Evolutionary conservation across 257 asterid genomes (phyloP), one percentile per base, ranked within the genome.

Genomic region (Forsythia viridissima): DNA sequence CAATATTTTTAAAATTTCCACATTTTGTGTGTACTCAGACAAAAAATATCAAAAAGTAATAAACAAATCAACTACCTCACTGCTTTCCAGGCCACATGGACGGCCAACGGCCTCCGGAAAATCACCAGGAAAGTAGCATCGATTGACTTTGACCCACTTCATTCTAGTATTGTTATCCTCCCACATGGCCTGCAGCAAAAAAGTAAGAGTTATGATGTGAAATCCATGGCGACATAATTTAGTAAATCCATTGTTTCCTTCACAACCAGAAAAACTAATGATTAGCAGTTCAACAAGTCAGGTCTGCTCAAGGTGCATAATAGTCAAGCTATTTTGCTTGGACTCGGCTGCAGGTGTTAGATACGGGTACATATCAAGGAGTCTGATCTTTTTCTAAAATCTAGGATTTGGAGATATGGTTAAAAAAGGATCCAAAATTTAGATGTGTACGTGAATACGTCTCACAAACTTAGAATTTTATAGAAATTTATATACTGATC

Each of bases 31-130:
- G 34, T 30, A 30, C 34, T 30, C 2, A 1, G 34, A 30, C 34
- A 30, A 30, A 30, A 30, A 5, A n/a, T 7, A 16, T 51, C 59
- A 11, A 0, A 6, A 72, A 63, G 48, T 21, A 63, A 20, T 7
- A 57, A 44, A 76, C 15, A 6, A 46, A 71, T 15, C 43, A 59
- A 77, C 82, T 84, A 96, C 99, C 99, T 96, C 99, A 73, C 84
- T 86, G 85, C 87, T 89, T 82, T 91, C 97, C 77, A 91, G 88
- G 85, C 97, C 90, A 75, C 97, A 90, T 61, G 99, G 98, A 73
- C 96, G 96, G 75, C 97, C 98, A 77, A 93, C 95, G 71, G 95
- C 82, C 85, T 86, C 93, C 39, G 99, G 99, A 84, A 96, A 92
- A 84, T 96, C 99, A 75, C 89, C 84, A 66, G 99, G 94, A 82